Evolutionary conservation across 805 yeast genomes (phyloP).

Genomic region (Candida pseudoglaebosa): DNA sequence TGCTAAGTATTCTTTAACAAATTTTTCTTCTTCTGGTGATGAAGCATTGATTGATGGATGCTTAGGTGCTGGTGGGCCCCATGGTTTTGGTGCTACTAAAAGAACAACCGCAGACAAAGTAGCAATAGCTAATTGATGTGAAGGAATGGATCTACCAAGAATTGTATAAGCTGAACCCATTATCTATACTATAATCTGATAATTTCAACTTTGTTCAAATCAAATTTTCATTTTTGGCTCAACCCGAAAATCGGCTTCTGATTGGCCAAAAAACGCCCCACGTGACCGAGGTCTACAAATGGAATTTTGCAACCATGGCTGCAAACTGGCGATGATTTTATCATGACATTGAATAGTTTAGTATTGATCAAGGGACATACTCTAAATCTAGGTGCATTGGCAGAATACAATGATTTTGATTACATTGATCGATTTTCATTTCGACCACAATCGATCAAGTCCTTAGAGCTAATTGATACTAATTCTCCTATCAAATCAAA

Average conservation of each 20-base stretch:
- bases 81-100: conserved; percentile 69
- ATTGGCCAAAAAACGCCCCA: too few species aligned
- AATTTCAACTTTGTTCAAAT: too few species aligned
- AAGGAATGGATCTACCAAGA: conserved; percentile 77
- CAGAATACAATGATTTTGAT: conserved; percentile 7
- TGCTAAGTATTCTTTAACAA: conserved; percentile 66
- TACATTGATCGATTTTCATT: background rate
- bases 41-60: conserved; percentile 70
- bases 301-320: conserved; percentile 1
- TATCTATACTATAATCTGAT: too few species aligned
- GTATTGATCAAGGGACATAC: conserved; percentile 2
- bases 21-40: conserved; percentile 86
- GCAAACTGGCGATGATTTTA: background rate
- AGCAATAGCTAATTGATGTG: conserved; percentile 80
- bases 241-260: background rate
- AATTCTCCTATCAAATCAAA: background rate
- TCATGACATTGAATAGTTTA: background rate
- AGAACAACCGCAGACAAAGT: conserved; percentile 70
- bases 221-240: too few species aligned
- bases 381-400: conserved; percentile 10
- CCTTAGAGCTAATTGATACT: background rate
- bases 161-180: conserved; percentile 87
- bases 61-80: conserved; percentile 57
- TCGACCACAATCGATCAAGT: background rate
- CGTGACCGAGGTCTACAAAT: background rate